A percentile compares a stretch with the other conserved stretches of the same genome.
phyloP scores from a whole-genome alignment of 108 stramenopile species.

The Chaetoceros tenuissimus region DNA sequence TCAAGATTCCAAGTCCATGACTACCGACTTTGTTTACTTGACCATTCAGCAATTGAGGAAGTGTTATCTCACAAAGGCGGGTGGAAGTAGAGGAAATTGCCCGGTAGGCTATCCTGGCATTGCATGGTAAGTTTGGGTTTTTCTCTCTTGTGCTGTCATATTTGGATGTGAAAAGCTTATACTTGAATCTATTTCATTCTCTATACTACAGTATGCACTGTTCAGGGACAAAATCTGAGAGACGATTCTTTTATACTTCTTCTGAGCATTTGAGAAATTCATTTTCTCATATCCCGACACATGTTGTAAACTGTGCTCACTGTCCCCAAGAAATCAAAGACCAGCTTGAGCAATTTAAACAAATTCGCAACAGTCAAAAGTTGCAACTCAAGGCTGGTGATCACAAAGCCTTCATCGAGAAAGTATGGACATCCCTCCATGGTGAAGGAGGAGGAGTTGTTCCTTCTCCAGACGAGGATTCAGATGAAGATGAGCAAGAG shows the following conservation, averaged over 20 bases:
- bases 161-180: too few species aligned
- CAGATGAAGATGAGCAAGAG: constrained; percentile 19
- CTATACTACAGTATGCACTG: too few species aligned
- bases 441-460: constrained; percentile 12
- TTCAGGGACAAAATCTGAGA: constrained; percentile 16
- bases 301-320: constrained; percentile 18
- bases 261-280: constrained; percentile 39
- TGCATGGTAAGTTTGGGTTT: too few species aligned
- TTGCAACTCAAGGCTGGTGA: constrained; percentile 30
- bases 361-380: constrained; percentile 29
- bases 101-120: constrained; percentile 37
- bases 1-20: constrained; percentile 27
- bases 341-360: constrained; percentile 25
- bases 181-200: too few species aligned
- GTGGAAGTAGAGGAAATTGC: constrained; percentile 31
- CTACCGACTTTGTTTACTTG: constrained; percentile 19
- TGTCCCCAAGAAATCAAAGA: constrained; percentile 28
- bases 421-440: constrained; percentile 27
- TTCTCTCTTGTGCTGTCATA: too few species aligned
- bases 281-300: constrained; percentile 38
- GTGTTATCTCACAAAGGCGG: constrained; percentile 35
- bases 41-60: constrained; percentile 24
- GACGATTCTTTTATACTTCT: constrained; percentile 40
- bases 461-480: constrained; percentile 7
- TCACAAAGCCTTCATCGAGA: constrained; percentile 43